These are phyloP conservation scores for Kluyveromyces sp. DNA, from an alignment of 1,139 yeast species.

Conservation along the genomic window DNA sequence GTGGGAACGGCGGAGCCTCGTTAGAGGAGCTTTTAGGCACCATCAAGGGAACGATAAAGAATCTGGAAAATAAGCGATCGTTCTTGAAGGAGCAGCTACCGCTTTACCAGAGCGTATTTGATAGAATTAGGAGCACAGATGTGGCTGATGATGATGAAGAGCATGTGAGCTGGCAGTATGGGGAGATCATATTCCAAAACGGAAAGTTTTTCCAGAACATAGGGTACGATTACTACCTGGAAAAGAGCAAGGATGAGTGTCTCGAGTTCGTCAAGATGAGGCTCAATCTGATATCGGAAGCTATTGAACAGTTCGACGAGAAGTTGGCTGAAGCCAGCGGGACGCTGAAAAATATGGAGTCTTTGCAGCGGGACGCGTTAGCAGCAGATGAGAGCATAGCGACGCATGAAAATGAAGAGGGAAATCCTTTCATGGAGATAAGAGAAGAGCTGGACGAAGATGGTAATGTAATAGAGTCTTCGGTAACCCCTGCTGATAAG, in stretches of 20 bases:
- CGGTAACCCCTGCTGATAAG: conserved; percentile 32
- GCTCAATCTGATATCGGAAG: conserved; percentile 34
- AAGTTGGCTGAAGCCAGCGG: conserved; percentile 42
- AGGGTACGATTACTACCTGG: conserved; percentile 58
- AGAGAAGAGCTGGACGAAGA: conserved; percentile 80
- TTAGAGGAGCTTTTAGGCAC: conserved; percentile 26
- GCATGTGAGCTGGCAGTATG: conserved; percentile 16
- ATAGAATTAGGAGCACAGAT: conserved; percentile 21
- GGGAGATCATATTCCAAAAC: conserved; percentile 32
- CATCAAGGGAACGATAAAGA: conserved; percentile 26
- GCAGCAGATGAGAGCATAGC: conserved; percentile 15
- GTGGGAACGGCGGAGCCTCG: background rate
- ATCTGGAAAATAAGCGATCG: conserved; percentile 25
- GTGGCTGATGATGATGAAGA: conserved; percentile 4
- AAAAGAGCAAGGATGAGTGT: conserved; percentile 42
- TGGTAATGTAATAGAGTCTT: conserved; percentile 50
- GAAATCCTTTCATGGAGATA: conserved; percentile 69
- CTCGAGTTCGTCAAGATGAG: conserved; percentile 39
- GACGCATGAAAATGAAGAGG: conserved; percentile 20
- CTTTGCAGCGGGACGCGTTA: conserved; percentile 16
- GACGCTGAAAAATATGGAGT: conserved; percentile 32
- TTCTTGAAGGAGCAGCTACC: conserved; percentile 28
- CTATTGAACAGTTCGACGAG: conserved; percentile 36
- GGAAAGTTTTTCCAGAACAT: conserved; percentile 40
- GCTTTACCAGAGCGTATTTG: conserved; percentile 29